Evolutionary conservation across 2,329 filamentous ascomycete species (phyloP), one percentile per base, ranked within the genome.

Genomic region (Aureobasidium uvarum): DNA sequence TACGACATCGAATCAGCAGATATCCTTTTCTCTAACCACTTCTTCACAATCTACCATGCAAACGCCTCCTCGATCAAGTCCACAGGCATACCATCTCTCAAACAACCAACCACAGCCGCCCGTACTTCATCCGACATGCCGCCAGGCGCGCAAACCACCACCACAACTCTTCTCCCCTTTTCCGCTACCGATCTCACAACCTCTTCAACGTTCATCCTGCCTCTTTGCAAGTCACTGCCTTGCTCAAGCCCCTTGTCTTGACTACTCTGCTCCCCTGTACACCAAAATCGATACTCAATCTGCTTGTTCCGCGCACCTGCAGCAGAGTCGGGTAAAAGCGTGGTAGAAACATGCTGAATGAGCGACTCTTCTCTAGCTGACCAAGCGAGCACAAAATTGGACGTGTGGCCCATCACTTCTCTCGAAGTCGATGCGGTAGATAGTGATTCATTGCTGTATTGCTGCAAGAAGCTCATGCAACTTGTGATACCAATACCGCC

Each of bases 401-500:
- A 38, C 8, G 41, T 31, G 11, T 13, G 5, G 5, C 41, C n/a
- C 39, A 38, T 60, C 18, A 60, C 16, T 16, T 20, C 23, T 28
- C 16, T 23, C 3, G 38, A 43, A 46, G 56, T 8, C 48, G 25
- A 10, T 14, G 13, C 23, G 3, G n/a, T 1, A 1, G 25, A n/a
- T 36, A 18, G n/a, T 5, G 23, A 23, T 3, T 56, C 54, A 10
- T 60, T 33, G 28, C 36, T 18, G 20, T 60, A 60, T 48, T 48
- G 56, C 25, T 60, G 56, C 5, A 60, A 3, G 41, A 60, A 60
- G n/a, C 56, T 48, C 41, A 60, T 60, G 5, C 39, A 52, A 2
- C 74, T 78, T 0, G 81, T 83, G 69, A 84, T 80, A 50, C 81
- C 81, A 33, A 83, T 79, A 10, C 81, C 81, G 20, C 82, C 81